Base-by-base conservation (phyloP, 306 rosid species). In the Castanea sativa region DNA sequence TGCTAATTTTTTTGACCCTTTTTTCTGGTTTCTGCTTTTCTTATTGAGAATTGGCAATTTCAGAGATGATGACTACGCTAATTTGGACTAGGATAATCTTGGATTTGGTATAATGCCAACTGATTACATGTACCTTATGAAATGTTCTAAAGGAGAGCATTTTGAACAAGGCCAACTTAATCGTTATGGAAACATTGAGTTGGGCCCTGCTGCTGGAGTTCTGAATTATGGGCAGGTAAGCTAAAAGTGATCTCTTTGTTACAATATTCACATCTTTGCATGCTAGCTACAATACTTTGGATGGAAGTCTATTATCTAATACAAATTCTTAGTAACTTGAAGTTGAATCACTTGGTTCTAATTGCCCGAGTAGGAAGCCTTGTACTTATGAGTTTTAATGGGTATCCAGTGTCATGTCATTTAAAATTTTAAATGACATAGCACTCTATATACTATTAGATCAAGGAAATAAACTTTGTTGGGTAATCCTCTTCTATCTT, bases 221-320 rank as follows among this genome's bases (percentile, higher is more conserved):
- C 77, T 95, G 13, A 95, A 95, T 73, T 95, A 95, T 73, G 99
- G 96, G 0, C 99, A 95, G 88, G 98, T 95, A 60, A 43, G n/a
- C 32, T 57, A 16, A 11, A 38, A 29, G 21, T 64, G 72, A 67
- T 35, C 25, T 9, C 7, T 35, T 67, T 67, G 3, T n/a, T 33
- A 18, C 21, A 35, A n/a, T 33, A 7, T 10, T 19, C 5, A 19
- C 19, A 8, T 18, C 29, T 21, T 11, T 49, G 53, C 53, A 49
- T 49, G 15, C 5, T 49, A 49, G 16, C 15, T 49, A 10, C 53
- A 49, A 0, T 10, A 49, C 53, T 49, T 49, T 49, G 15, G 14
- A 49, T 49, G 15, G 15, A 49, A 49, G 4, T 49, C 15, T 49
- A 49, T 49, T 49, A 49, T 49, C 53, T 12, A 49, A 49, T 10